Evolutionary conservation across 805 yeast genomes (phyloP), one percentile per base, ranked within the genome.

Genomic region (Brettanomyces bruxellensis): DNA sequence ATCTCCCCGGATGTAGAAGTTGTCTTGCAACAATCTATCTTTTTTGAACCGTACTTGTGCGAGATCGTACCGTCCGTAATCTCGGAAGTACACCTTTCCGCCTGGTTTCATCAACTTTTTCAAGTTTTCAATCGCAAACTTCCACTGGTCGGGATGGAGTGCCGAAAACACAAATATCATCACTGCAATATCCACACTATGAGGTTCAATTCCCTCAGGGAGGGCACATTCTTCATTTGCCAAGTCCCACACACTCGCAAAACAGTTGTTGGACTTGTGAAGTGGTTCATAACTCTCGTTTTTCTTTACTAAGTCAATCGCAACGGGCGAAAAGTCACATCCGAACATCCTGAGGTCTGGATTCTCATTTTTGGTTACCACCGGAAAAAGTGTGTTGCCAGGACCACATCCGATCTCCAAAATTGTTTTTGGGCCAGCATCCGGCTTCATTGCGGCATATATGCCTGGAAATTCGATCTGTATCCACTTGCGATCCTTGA

Each of bases 341-440:
- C 95, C 99, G 46, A 78, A 74, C 6, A 93, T 77, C 53, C 69
- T 74, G 45, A 93, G 67, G 25, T 80, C 66, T n/a, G 81, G 80
- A 65, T 93, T 93, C 61, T 86, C 72, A 62, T 93, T 93, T 55
- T 84, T 89, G 46, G 75, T 75, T 48, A 93, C 67, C 22, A 93
- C 82, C 4, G 99, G 99, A 63, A 84, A 93, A 70, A 93, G 76
- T 0, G 99, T 93, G 64, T 93, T 93, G 9, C 99, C 99, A 4
- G 96, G 98, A 47, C 99, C 99, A 67, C 99, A 93, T 3, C 99
- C 99, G 41, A 93, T 83, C 64, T 93, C 99, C 46, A 93, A 72
- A 34, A 93, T 83, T 3, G 82, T 79, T 23, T 74, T 73, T 4
- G 83, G 77, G n/a, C 88, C 84, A 5, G 82, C 72, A 53, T 81